These are phyloP conservation scores for Zelopaecilomyces penicillatus DNA, from an alignment of 2,329 filamentous ascomycete genomes.

Conservation along the genomic window DNA sequence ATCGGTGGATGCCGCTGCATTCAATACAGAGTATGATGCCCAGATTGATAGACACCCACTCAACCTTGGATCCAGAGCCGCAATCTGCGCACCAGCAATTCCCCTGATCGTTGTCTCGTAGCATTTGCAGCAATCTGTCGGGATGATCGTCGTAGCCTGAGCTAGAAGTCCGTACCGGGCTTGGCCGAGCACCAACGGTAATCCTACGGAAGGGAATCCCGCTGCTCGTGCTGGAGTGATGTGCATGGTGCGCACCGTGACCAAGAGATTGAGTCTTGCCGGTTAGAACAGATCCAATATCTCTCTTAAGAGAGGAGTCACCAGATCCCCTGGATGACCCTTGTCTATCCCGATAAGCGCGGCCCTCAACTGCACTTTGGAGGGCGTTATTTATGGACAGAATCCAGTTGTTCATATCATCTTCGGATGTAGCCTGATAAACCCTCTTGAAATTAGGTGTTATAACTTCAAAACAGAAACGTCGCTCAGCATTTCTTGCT, in stretches of 20 bases:
- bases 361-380: slow-evolving; percentile 88
- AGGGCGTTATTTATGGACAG: slow-evolving; percentile 92
- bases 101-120: slow-evolving; percentile 83
- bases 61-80: slow-evolving; percentile 81
- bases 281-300: slow-evolving; percentile 87
- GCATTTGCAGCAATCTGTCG: slow-evolving; percentile 74
- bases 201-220: slow-evolving; percentile 70
- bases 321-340: slow-evolving; percentile 26
- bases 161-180: slow-evolving; percentile 58
- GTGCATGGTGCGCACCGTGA: slow-evolving; percentile 43
- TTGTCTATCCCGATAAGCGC: slow-evolving; percentile 50
- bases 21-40: slow-evolving; percentile 96
- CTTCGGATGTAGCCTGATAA: slow-evolving; percentile 95
- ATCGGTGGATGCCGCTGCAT: slow-evolving; percentile 94
- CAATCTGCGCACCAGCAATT: slow-evolving; percentile 95
- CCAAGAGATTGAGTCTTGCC: slow-evolving; percentile 75
- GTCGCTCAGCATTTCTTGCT: slow-evolving; percentile 84
- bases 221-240: slow-evolving; percentile 34
- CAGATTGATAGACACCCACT: slow-evolving; percentile 98
- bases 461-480: slow-evolving; percentile 98
- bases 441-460: slow-evolving; percentile 93
- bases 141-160: slow-evolving; percentile 73
- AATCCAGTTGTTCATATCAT: slow-evolving; percentile 98
- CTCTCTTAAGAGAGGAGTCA: slow-evolving; percentile 60
- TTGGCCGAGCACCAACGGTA: slow-evolving; percentile 82